Conservation (phyloP, 257 asterid species). For the Gentiana straminea region DNA sequence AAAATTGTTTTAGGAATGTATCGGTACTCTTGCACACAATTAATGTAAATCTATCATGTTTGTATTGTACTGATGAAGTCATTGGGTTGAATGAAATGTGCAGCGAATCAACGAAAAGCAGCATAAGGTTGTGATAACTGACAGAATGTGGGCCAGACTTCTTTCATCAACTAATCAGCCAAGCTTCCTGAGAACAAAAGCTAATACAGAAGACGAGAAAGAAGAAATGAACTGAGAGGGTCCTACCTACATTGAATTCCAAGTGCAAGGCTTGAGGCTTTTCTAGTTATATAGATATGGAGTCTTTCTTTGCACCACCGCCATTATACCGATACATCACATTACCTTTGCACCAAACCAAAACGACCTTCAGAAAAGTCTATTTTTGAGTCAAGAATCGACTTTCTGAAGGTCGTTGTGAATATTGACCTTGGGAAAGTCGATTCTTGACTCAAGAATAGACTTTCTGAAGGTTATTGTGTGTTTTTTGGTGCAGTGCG, state of each 20-base stretch:
- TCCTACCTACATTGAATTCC: background rate
- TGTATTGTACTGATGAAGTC: background rate
- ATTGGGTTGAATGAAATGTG: slow-evolving; percentile 7
- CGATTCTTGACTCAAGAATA: too few species aligned
- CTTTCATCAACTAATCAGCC: slow-evolving; percentile 13
- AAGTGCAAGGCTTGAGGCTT: background rate
- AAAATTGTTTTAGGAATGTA: background rate
- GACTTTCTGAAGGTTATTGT: too few species aligned
- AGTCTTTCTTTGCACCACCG: background rate
- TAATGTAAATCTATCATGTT: too few species aligned
- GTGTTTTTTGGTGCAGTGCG: too few species aligned
- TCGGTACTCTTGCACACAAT: too few species aligned
- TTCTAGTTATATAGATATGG: background rate
- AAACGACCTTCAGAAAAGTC: too few species aligned
- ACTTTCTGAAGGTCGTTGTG: too few species aligned
- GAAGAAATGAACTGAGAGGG: slow-evolving; percentile 3
- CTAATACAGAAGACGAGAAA: background rate
- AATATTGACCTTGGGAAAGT: too few species aligned
- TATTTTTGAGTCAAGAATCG: too few species aligned
- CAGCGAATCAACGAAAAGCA: slow-evolving; percentile 6
- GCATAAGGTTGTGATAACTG: slow-evolving; percentile 8
- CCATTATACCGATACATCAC: too few species aligned
- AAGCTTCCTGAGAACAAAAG: slow-evolving; percentile 6
- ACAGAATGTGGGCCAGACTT: slow-evolving; percentile 12
- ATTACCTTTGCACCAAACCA: too few species aligned